These are phyloP conservation scores for Cucurbita moschata DNA, from an alignment of 306 rosid species.

Conservation along the genomic window DNA sequence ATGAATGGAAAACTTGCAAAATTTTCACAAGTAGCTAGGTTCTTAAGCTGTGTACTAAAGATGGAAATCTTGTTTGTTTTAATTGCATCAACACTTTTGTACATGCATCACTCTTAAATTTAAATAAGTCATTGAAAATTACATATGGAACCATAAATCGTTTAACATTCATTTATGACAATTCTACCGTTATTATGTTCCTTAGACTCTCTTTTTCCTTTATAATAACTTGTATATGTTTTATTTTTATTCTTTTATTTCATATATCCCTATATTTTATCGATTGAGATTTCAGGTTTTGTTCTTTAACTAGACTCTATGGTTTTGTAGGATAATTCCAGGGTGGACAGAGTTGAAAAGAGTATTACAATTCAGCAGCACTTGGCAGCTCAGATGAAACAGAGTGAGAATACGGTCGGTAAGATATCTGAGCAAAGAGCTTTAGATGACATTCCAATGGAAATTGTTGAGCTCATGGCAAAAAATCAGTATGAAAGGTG, in stretches of 20 bases:
- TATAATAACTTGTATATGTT: not conserved
- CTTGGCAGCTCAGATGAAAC: slow-evolving; percentile 26
- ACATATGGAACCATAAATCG: not conserved
- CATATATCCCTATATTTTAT: not conserved
- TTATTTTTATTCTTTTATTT: slow-evolving; percentile 2
- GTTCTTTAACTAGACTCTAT: not conserved
- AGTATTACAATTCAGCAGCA: slow-evolving; percentile 27
- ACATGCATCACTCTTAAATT: not conserved
- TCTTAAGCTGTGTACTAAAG: not conserved
- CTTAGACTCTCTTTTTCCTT: not conserved
- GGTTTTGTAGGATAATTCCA: slow-evolving; percentile 43
- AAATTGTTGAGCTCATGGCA: slow-evolving; percentile 90
- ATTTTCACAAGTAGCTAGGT: not conserved
- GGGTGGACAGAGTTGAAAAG: slow-evolving; percentile 26
- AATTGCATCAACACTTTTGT: not conserved
- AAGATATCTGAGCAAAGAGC: slow-evolving; percentile 30
- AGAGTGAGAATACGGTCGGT: slow-evolving; percentile 24
- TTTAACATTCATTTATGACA: not conserved
- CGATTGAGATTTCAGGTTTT: slow-evolving; percentile 19
- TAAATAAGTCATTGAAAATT: not conserved
- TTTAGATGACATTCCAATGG: slow-evolving; percentile 84
- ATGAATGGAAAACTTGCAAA: not conserved
- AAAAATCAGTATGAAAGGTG: slow-evolving; percentile 74
- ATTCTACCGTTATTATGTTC: not conserved
- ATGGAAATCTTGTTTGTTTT: not conserved